Conservation (phyloP, 306 rosid genomes). For the Lablab purpureus region DNA sequence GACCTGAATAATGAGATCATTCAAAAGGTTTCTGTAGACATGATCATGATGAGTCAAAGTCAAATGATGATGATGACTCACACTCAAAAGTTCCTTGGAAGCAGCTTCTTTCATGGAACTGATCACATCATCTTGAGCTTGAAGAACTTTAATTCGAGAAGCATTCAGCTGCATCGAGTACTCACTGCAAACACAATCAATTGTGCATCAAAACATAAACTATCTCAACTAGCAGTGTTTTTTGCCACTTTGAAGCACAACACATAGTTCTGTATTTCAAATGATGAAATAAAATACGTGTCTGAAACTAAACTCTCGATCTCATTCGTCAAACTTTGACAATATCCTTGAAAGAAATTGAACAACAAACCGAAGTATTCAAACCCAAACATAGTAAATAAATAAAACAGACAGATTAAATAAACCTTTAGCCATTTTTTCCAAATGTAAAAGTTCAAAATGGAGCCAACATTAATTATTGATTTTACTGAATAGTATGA, state of each 20-base stretch:
- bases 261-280: background rate
- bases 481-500: background rate
- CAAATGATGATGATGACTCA: slow-evolving; percentile 66
- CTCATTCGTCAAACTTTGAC: slow-evolving; percentile 15
- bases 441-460: background rate
- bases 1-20: slow-evolving; percentile 92
- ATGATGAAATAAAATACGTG: background rate
- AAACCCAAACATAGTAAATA: slow-evolving; percentile 8
- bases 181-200: slow-evolving; percentile 68
- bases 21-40: slow-evolving; percentile 66
- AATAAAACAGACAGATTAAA: background rate
- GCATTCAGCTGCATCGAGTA: slow-evolving; percentile 97
- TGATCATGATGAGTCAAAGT: slow-evolving; percentile 62
- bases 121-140: slow-evolving; percentile 93
- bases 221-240: background rate
- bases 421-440: background rate
- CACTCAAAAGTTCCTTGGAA: slow-evolving; percentile 79
- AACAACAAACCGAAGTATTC: background rate
- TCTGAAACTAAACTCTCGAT: background rate
- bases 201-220: background rate
- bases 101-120: slow-evolving; percentile 91
- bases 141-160: slow-evolving; percentile 92
- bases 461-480: background rate
- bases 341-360: slow-evolving; percentile 9
- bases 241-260: background rate